Base-by-base conservation (phyloP, 208 protist genomes). In the Phytomonas sp. region DNA sequence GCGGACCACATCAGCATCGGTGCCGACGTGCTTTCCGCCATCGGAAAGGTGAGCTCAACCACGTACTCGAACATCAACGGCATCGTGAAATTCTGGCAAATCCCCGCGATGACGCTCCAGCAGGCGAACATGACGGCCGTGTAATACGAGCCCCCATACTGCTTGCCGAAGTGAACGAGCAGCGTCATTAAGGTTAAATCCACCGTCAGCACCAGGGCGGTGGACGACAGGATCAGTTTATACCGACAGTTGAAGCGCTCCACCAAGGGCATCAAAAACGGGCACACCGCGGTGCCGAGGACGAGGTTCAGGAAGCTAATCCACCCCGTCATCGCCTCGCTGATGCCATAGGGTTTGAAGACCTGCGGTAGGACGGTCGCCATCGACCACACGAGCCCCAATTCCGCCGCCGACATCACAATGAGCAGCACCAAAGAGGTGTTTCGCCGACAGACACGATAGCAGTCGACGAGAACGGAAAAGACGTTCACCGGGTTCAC, bases 51-150 rank as follows among this genome's bases (percentile, higher is more conserved):
- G 11, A 93, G 72, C 78, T 93, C 87, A 62, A 93, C 79, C 4
- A 88, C 87, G 76, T 85, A 93, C 72, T 93, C 84, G 75, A 90
- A 93, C 79, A 89, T 85, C 60, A 93, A 71, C 8, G 87, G 87
- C 82, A 93, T 87, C 80, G 88, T 87, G 36, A 87, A 85, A 71
- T 93, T 93, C 73, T 88, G 84, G 37, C 81, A 93, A 0, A 93
- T 29, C 0, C 87, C 87, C 0, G 82, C 79, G 0, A 92, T 61
- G 11, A 81, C 83, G 51, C 83, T 83, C 81, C 81, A 89, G 0
- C 81, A 72, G 62, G 88, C 46, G 76, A 92, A 89, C 0, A 78
- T 64, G 0, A 80, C 62, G 0, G 70, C 26, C 28, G 81, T 75
- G 67, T 84, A 92, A 71, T 87, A 85, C 20, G 0, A 68, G 23